Evolutionary conservation across 1,284 basidiomycete genomes (phyloP), one percentile per base, ranked within the genome.

Genomic region (Tilletia walkeri): DNA sequence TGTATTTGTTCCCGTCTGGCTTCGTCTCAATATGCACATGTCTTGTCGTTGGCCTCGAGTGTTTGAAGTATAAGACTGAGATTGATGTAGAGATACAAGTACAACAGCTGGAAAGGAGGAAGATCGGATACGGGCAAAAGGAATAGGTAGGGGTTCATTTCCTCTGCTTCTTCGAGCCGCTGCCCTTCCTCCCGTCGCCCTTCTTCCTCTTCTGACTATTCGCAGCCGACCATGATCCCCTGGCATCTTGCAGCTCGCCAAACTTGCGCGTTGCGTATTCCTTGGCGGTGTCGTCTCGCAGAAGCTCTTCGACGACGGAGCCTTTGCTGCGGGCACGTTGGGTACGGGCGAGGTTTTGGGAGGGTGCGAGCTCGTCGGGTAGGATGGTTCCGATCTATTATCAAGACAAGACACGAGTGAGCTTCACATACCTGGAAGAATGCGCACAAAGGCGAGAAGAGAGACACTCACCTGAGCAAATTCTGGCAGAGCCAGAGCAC

Each of bases 381-480:
- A 63, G 30, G 38, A 63, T 63, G 0, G 59, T 63, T 24, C 59
- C 59, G 39, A 63, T 63, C 59, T 63, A 34, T 10, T 45, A 56
- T 12, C 6, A 10, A 14, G 24, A 7, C 2, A 34, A 30, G 16
- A 56, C 24, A 34, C 30, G 34, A 53, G 47, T 53, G 18, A 53
- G 50, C 50, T n/a, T 4, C 10, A 2, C 50, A 14, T 10, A 18
- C 16, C 50, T 30, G 24, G 24, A 30, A 30, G 24, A 10, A 18
- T 18, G 50, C 54, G 47, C 3, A 16, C 1, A 16, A 66, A 50
- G 65, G 20, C 3, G 41, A 66, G 41, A 18, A 16, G 30, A 20
- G 2, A 39, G 10, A 66, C 20, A 68, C 72, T 70, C 45, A 73
- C 49, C 94, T 94, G 14, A 91, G 94, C 34, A 95, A 86, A 73